These are phyloP conservation scores for Naganishia antarctica DNA, from an alignment of 768 basidiomycete species.

Conservation along the genomic window DNA sequence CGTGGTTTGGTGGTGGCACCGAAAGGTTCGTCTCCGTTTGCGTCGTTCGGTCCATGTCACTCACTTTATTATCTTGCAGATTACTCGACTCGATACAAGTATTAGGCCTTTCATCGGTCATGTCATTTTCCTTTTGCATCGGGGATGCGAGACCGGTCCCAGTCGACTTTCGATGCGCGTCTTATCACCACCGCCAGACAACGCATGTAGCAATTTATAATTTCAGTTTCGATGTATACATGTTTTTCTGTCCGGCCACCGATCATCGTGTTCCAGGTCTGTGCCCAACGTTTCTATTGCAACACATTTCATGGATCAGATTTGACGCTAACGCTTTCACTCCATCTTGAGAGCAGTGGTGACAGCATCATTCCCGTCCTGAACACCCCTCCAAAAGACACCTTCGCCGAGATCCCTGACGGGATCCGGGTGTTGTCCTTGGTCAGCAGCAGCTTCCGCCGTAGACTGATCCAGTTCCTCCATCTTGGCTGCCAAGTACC, in stretches of 20 bases:
- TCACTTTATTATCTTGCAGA: constrained; percentile 52
- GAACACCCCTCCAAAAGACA: constrained; percentile 45
- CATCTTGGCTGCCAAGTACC: constrained; percentile 26
- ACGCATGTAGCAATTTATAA: no score
- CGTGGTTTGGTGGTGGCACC: constrained; percentile 96
- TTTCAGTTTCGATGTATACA: no score
- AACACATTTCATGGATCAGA: constrained; percentile 1
- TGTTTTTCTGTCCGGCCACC: no score
- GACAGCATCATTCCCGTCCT: constrained; percentile 46
- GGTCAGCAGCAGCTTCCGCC: neutral
- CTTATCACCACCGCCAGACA: no score
- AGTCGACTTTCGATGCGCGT: no score
- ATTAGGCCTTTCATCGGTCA: constrained; percentile 50
- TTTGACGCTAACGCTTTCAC: no score
- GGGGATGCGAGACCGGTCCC: no score
- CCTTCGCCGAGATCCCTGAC: neutral
- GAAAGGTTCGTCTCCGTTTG: constrained; percentile 60
- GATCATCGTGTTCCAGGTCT: neutral
- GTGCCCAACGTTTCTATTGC: neutral
- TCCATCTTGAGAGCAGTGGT: constrained; percentile 40
- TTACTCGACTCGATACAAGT: constrained; percentile 76
- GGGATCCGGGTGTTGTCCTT: constrained; percentile 7
- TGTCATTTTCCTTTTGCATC: neutral
- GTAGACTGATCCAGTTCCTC: constrained; percentile 27
- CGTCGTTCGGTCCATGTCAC: constrained; percentile 9